Evolutionary conservation across 148 eudicot genomes (phyloP).

Genomic region (Silene conica): DNA sequence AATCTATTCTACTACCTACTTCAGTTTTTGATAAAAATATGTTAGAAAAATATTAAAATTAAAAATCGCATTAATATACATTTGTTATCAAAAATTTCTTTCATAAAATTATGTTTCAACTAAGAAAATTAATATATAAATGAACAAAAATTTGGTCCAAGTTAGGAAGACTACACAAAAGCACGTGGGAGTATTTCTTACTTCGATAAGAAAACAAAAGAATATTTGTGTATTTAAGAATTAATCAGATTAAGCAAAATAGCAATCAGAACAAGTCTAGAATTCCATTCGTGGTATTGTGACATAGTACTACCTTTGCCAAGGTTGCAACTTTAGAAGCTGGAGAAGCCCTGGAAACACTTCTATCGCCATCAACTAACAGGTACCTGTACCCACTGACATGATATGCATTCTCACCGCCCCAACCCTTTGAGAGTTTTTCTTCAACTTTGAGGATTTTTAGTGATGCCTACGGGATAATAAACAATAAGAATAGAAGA

Average conservation of each 20-base stretch:
- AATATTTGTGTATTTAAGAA: neutral
- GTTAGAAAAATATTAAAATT: no score
- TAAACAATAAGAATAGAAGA: slow-evolving; percentile 1
- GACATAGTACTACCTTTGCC: slow-evolving; percentile 52
- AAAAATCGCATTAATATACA: no score
- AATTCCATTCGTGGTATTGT: neutral
- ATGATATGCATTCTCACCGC: slow-evolving; percentile 99
- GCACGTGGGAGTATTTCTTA: neutral
- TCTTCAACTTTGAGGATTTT: slow-evolving; percentile 84
- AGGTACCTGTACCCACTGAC: slow-evolving; percentile 88
- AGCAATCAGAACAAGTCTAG: neutral
- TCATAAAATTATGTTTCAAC: no score
- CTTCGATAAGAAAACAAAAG: neutral
- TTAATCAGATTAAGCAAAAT: neutral
- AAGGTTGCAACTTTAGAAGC: slow-evolving; percentile 78
- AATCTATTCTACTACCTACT: no score
- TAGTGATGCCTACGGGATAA: slow-evolving; percentile 56
- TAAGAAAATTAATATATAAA: no score
- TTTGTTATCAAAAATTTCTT: no score
- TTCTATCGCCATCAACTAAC: slow-evolving; percentile 80
- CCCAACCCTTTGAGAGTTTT: slow-evolving; percentile 94
- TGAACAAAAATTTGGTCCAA: no score
- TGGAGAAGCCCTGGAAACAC: slow-evolving; percentile 84
- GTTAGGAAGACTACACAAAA: no score
- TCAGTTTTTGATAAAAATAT: no score